Evolutionary conservation across 306 rosid species (phyloP), one percentile per base, ranked within the genome.

Genomic region (Rosa chinensis): DNA sequence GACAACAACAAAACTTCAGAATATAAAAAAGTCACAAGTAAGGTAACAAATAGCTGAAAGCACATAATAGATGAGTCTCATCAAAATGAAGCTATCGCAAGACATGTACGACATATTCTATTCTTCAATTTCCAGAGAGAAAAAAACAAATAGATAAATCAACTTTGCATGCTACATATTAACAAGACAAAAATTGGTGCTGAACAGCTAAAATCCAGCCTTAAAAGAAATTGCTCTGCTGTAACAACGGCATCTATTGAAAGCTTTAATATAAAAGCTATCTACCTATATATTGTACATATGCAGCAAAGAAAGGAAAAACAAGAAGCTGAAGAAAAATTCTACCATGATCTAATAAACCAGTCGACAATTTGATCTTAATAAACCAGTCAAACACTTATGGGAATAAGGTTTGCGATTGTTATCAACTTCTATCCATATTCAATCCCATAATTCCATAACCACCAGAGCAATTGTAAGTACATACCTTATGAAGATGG

Each of bases 401-500:
- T 8, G 56, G n/a, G 42, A 74, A 58, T 13, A 56, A 62, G 18
- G 8, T 62, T 62, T 25, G 2, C 16, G 17, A 6, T 43, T 58
- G 53, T 61, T 43, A 75, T 44, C 4, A 2, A 35, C 23, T 43
- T 45, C 28, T 12, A 16, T 75, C 58, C 1, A 3, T 43, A 16
- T 35, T 9, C 10, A 62, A 62, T 8, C 72, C 25, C 28, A 69
- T 5, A 81, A 28, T 39, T 47, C 39, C 13, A 66, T 12, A 55
- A 59, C 58, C 73, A 67, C 44, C 3, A 45, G 9, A 14, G 21
- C 55, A 75, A 55, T 32, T 18, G 52, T 43, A 42, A 74, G 52
- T 35, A 44, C 48, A 37, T 86, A 93, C 98, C 97, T 87, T 91
- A 81, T 93, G 98, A 78, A 93, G 93, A 86, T 93, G 95, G 82